Base-by-base conservation (phyloP, 1,139 yeast genomes). In the Scheffersomyces parashehatae region DNA sequence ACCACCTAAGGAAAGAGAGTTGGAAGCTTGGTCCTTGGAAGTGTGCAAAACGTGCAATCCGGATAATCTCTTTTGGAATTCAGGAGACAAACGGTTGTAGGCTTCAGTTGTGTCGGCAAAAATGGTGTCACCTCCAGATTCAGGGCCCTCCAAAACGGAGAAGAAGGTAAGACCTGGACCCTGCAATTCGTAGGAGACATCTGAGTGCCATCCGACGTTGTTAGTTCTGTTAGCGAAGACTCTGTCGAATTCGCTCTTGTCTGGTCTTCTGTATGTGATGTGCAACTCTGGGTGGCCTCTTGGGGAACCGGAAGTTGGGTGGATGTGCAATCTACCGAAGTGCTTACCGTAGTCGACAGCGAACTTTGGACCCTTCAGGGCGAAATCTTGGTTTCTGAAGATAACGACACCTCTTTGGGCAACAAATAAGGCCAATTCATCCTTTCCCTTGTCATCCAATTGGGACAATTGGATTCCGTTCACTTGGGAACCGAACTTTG, bases 331-430 rank as follows among this genome's bases (percentile, higher is more conserved):
- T 29, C 70, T 64, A 14, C 75, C 75, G 51, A 64, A 70, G 48
- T 68, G 64, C 29, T 54, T 49, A 16, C 63, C 73, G 49, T 62
- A 68, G 5, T 64, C 54, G 37, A 55, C 59, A 8, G 61, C 67
- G 51, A 68, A 63, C 28, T 60, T 55, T 10, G 73, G 70, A 3
- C 73, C 72, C 31, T 59, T 44, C 8, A 49, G 43, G 15, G 67
- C 65, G 42, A 69, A 66, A 48, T 70, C 70, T 48, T 70, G 76
- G 51, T 68, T 58, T 37, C 72, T 58, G 56, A 70, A 70, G 8
- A 68, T 60, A 13, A 66, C 66, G n/a, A 70, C 74, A 37, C 75
- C 75, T 51, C 75, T 54, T 44, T 69, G 64, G 15, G 74, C 72
- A n/a, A 68, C 67, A 29, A 67, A 58, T 16, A 65, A 56, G 0